Evolutionary conservation across 805 yeast genomes (phyloP).

Genomic region (Metschnikowia peoriensis): DNA sequence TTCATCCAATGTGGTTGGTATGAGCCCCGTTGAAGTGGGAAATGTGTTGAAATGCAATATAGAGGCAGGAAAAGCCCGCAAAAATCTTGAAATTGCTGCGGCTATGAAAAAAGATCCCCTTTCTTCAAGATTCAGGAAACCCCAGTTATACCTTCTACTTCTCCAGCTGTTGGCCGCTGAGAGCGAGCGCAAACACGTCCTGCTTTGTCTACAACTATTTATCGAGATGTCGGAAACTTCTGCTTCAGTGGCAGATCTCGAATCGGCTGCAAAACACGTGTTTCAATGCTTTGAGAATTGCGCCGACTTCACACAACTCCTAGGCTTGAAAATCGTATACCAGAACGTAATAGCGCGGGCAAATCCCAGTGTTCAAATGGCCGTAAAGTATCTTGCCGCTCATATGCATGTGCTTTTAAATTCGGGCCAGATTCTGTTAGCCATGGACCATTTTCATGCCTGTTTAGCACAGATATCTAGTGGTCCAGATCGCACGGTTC

Average conservation of each 20-base stretch:
- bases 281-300: conserved; percentile 13
- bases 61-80: conserved; percentile 8
- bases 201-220: conserved; percentile 12
- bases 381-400: conserved; percentile 22
- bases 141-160: conserved; percentile 10
- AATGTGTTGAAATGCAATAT: conserved; percentile 1
- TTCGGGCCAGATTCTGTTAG: conserved; percentile 23
- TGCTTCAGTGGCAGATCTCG: conserved; percentile 4
- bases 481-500: background rate
- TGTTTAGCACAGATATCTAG: background rate
- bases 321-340: conserved; percentile 24
- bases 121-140: background rate
- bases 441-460: conserved; percentile 16
- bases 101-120: conserved; percentile 11
- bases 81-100: conserved; percentile 12
- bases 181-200: background rate
- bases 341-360: conserved; percentile 14
- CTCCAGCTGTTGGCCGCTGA: conserved; percentile 15
- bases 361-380: conserved; percentile 9
- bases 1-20: background rate
- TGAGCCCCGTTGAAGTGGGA: background rate
- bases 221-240: conserved; percentile 3
- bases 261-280: conserved; percentile 8
- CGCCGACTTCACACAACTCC: conserved; percentile 21
- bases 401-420: conserved; percentile 24